Conservation (phyloP, 2,329 filamentous ascomycete genomes). For the Pseudocercospora fijiensis region DNA sequence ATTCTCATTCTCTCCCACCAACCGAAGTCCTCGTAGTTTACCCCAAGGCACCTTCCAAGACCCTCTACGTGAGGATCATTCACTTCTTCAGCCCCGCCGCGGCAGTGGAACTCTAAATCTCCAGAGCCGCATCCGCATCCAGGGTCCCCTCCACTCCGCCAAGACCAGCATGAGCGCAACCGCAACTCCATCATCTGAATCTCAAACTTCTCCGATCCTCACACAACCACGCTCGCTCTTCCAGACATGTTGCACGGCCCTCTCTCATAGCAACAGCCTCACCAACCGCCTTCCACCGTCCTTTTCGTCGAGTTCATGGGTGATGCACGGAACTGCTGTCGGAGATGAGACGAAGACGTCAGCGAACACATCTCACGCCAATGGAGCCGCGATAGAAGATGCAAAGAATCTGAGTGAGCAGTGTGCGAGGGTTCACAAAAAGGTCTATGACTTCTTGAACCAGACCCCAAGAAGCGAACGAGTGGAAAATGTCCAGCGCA, state of each 20-base stretch:
- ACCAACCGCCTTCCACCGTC: neutral
- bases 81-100: neutral
- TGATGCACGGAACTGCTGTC: slow-evolving; percentile 14
- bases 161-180: slow-evolving; percentile 3
- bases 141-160: slow-evolving; percentile 7
- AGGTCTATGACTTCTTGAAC: slow-evolving; percentile 65
- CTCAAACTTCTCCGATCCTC: neutral
- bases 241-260: slow-evolving; percentile 1
- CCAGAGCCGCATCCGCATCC: neutral
- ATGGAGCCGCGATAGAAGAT: neutral
- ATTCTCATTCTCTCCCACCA: neutral
- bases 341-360: slow-evolving; percentile 13
- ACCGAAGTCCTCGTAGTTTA: neutral
- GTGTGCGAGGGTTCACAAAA: slow-evolving; percentile 55
- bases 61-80: neutral
- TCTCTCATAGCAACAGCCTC: neutral
- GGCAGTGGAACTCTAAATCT: neutral
- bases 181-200: neutral
- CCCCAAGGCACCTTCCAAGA: neutral
- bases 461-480: slow-evolving; percentile 57
- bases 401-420: slow-evolving; percentile 39
- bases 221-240: neutral
- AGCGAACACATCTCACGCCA: neutral
- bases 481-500: slow-evolving; percentile 66
- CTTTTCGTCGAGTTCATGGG: neutral